Conservation (phyloP, 164 flowering plant genomes). For the Platanus orientalis region DNA sequence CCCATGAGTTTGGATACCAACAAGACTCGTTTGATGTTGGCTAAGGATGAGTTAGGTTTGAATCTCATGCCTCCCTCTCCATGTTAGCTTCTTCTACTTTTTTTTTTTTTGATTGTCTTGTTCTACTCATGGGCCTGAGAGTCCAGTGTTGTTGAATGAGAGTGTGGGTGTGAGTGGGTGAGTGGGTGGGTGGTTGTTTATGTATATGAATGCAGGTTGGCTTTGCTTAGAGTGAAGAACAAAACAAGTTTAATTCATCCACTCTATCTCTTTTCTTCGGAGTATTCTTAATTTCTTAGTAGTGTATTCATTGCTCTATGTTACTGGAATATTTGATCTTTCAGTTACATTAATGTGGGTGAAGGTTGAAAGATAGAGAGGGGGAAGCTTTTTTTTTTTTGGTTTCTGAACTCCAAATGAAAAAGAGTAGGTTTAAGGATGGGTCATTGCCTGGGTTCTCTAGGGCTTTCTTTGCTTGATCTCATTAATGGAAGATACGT, state of each 20-base stretch:
- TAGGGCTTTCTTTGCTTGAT: slow-evolving; percentile 28
- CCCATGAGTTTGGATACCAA: slow-evolving; percentile 26
- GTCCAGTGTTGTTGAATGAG: too few relatives aligned
- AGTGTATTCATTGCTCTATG: neutral
- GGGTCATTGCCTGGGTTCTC: slow-evolving; percentile 29
- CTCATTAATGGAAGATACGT: slow-evolving; percentile 28
- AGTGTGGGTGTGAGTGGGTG: slow-evolving; percentile 14
- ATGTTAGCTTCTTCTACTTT: slow-evolving; percentile 25
- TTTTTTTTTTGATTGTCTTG: slow-evolving; percentile 6
- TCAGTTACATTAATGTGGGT: neutral
- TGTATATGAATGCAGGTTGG: slow-evolving; percentile 41
- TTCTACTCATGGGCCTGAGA: too few relatives aligned
- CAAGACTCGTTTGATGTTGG: slow-evolving; percentile 53
- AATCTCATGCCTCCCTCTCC: slow-evolving; percentile 85
- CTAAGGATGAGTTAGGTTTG: slow-evolving; percentile 71
- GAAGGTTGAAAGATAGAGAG: neutral
- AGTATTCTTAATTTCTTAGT: slow-evolving; percentile 1
- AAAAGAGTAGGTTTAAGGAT: slow-evolving; percentile 6
- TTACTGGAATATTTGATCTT: neutral
- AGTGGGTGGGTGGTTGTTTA: neutral
- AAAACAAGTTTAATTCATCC: slow-evolving; percentile 15
- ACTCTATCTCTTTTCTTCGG: slow-evolving; percentile 8
- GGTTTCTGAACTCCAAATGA: too few relatives aligned
- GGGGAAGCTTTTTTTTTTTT: too few relatives aligned
- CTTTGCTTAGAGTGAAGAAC: slow-evolving; percentile 24